Evolutionary conservation across 495 filamentous ascomycete genomes (phyloP), one percentile per base, ranked within the genome.

Genomic region (Aspergillus wentii): DNA sequence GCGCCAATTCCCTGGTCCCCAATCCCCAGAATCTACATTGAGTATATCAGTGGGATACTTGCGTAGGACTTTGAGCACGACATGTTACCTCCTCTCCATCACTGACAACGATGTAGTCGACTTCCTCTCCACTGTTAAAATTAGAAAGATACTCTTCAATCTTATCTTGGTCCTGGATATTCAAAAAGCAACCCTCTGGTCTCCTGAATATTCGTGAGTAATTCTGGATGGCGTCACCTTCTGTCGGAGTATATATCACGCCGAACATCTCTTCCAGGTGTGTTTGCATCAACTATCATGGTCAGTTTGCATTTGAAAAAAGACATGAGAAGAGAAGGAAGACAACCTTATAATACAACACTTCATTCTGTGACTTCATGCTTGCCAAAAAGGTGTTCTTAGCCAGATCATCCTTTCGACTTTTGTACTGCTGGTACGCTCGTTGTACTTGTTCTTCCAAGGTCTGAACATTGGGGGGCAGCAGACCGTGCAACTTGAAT

Each of bases 1-100:
- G 81, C 87, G 10, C 89, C 89, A 4, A 86, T 83, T n/a, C 89
- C 88, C 59, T 94, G 88, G 52, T 94, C 88, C 2, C 88, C 89
- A 38, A 95, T 91, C 0, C 88, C 88, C 5, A 94, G 74, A 40
- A 95, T 94, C 66, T 89, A 34, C 8, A n/a, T n/a, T n/a, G n/a
- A n/a, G n/a, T n/a, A n/a, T n/a, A n/a, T n/a, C n/a, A n/a, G n/a
- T n/a, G n/a, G n/a, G n/a, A n/a, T n/a, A n/a, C n/a, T n/a, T n/a
- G n/a, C n/a, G n/a, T n/a, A n/a, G n/a, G n/a, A n/a, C n/a, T n/a
- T n/a, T n/a, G n/a, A n/a, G n/a, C n/a, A n/a, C n/a, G n/a, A n/a
- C n/a, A n/a, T n/a, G n/a, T 9, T 56, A 75, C 69, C 64, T 80
- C 74, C 46, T 83, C 80, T 5, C 80, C 77, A 69, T 90, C 88